Evolutionary conservation across 2,329 filamentous ascomycete species (phyloP), one percentile per base, ranked within the genome.

Genomic region (Elsinoe australis): DNA sequence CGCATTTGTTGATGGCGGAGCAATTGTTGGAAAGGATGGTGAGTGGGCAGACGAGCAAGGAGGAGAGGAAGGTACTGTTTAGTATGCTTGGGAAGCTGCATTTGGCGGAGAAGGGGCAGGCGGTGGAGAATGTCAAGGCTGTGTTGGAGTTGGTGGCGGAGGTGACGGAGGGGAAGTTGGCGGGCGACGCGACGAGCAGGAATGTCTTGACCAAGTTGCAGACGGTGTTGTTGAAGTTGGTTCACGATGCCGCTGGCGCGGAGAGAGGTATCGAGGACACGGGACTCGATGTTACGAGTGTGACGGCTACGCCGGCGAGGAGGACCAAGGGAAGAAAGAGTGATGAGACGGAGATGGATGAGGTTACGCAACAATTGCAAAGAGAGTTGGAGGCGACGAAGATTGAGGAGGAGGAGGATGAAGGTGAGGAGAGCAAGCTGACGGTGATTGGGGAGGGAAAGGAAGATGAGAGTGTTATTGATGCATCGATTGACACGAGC

Each of bases 1-100:
- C 90, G 2, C 90, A 95, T 60, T 72, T 94, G 1, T 76, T 84
- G 8, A 76, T 96, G 53, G 86, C 87, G 0, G 75, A 75, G 50
- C 83, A 86, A 55, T 79, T 95, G 10, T 66, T 96, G 3, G 85
- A 90, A 54, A 80, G 82, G 50, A 69, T 94, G 1, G 72, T 82
- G 17, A 78, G 78, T 26, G 79, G 75, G 50, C 74, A 80, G 10
- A 69, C 66, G 50, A 79, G 71, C 54, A 85, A 85, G 62, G 88
- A 95, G 54, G 89, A 95, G 65, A 87, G 85, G 68, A 95, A 94
- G 63, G 75, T 83, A 1, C 70, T 92, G 7, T 80, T 86, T 21
- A 76, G 81, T 0, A 77, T 95, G 39, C 75, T 96, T 1, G 80
- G 80, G 55, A 96, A 95, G 66, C 72, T 95, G 1, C 80, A 89